A percentile compares a stretch with the other conserved stretches of the same genome.
phyloP scores from a whole-genome alignment of 768 basidiomycete species.

The Rhizopogon vesiculosus region DNA sequence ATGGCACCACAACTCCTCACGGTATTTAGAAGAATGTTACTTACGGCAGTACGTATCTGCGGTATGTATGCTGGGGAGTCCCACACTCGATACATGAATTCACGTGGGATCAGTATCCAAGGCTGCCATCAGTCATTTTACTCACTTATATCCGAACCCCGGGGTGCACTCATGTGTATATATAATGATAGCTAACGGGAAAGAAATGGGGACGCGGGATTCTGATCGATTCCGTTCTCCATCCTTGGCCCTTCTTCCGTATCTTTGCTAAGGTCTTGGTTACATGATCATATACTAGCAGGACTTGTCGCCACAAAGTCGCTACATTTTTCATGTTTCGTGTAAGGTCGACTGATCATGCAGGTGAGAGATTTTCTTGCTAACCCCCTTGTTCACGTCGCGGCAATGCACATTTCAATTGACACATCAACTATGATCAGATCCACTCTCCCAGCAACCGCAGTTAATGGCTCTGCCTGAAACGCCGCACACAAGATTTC shows the following conservation, averaged over 20 bases:
- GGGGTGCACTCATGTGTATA: background rate
- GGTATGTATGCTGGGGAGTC: too few relatives aligned
- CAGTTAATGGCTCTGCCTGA: background rate
- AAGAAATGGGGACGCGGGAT: too few relatives aligned
- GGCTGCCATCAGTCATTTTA: constrained; percentile 6
- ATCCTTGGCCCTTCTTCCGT: too few relatives aligned
- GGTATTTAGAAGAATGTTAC: too few relatives aligned
- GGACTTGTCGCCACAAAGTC: too few relatives aligned
- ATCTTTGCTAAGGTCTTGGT: background rate
- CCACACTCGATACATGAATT: background rate
- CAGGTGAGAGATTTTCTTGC: background rate
- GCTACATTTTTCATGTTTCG: too few relatives aligned
- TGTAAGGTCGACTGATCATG: background rate
- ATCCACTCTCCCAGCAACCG: background rate
- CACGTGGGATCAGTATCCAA: constrained; percentile 2
- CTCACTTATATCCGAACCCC: background rate
- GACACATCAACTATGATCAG: background rate
- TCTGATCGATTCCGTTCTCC: background rate
- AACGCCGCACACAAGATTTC: too few relatives aligned
- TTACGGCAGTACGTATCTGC: too few relatives aligned
- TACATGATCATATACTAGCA: too few relatives aligned
- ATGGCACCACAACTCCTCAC: too few relatives aligned
- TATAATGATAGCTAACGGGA: background rate
- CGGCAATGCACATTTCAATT: background rate
- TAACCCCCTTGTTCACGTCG: too few relatives aligned